phyloP scores from a whole-genome alignment of 257 asterid species.

The Solanum lycopersicoides region DNA sequence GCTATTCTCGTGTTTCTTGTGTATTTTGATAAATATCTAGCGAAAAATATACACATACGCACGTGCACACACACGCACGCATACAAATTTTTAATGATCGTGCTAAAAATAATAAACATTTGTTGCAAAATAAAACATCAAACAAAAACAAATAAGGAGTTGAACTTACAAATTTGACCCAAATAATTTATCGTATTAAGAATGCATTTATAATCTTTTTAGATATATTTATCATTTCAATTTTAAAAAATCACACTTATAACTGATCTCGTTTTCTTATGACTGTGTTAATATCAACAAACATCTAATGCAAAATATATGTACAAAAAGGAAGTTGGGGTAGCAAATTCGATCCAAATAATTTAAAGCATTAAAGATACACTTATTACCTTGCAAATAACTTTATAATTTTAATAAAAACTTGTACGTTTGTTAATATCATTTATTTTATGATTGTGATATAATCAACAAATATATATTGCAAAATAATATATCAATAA shows the following conservation, averaged over 20 bases:
- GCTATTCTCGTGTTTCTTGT: too few relatives aligned
- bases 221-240: background rate
- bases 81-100: too few relatives aligned
- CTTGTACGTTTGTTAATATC: too few relatives aligned
- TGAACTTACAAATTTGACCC: background rate
- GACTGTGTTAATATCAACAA: background rate
- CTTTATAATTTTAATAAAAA: too few relatives aligned
- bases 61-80: accelerated
- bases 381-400: background rate
- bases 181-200: background rate
- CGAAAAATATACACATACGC: accelerated
- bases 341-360: background rate
- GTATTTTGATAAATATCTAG: too few relatives aligned
- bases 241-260: background rate
- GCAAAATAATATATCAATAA: too few relatives aligned
- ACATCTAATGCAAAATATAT: background rate
- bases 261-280: background rate
- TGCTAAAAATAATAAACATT: too few relatives aligned
- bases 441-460: too few relatives aligned
- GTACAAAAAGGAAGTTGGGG: too few relatives aligned
- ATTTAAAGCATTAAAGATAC: background rate
- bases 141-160: background rate
- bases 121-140: background rate
- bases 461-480: too few relatives aligned
- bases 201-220: background rate